A percentile compares a stretch with the other conserved stretches of the same genome.
These are phyloP conservation scores for Coemansia sp. DNA, from an alignment of 192 early-diverging fungal genomes.

Conservation along the genomic window DNA sequence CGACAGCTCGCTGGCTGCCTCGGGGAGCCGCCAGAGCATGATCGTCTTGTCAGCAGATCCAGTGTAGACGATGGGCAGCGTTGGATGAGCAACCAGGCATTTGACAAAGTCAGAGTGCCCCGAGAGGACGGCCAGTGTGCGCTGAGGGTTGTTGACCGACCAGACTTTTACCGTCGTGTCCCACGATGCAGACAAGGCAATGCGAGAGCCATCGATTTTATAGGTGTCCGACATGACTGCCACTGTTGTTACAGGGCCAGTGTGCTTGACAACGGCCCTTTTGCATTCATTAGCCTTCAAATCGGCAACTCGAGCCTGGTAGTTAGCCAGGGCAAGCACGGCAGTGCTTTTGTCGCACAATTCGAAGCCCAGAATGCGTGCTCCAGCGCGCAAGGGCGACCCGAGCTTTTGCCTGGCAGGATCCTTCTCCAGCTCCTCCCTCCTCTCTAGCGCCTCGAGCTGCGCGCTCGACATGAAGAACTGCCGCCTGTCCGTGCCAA, in stretches of 20 bases:
- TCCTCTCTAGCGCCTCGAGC: conserved; percentile 47
- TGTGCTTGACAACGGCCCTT: conserved; percentile 40
- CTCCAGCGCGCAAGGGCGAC: conserved; percentile 28
- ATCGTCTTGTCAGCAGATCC: conserved; percentile 78
- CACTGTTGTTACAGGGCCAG: conserved; percentile 69
- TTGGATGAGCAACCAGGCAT: conserved; percentile 53
- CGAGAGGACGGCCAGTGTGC: conserved; percentile 61
- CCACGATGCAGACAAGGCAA: conserved; percentile 84
- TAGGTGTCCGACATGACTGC: conserved; percentile 50
- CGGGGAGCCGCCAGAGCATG: conserved; percentile 40
- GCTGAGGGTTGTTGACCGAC: conserved; percentile 67
- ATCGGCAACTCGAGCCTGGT: conserved; percentile 38
- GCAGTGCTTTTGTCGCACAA: conserved; percentile 17
- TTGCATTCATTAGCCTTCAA: conserved; percentile 10
- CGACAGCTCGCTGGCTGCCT: not conserved
- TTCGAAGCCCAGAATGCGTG: conserved; percentile 40
- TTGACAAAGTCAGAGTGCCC: conserved; percentile 95
- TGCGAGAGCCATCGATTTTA: conserved; percentile 55
- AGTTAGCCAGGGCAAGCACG: conserved; percentile 40
- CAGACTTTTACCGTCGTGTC: conserved; percentile 87
- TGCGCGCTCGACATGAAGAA: conserved; percentile 54
- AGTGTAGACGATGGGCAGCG: conserved; percentile 56
- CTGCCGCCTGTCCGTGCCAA: conserved; percentile 36
- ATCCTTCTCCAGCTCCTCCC: conserved; percentile 37
- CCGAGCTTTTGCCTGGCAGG: conserved; percentile 44